These are phyloP conservation scores for Mucor circinelloides DNA, from an alignment of 371 early-diverging fungal species.

Conservation along the genomic window DNA sequence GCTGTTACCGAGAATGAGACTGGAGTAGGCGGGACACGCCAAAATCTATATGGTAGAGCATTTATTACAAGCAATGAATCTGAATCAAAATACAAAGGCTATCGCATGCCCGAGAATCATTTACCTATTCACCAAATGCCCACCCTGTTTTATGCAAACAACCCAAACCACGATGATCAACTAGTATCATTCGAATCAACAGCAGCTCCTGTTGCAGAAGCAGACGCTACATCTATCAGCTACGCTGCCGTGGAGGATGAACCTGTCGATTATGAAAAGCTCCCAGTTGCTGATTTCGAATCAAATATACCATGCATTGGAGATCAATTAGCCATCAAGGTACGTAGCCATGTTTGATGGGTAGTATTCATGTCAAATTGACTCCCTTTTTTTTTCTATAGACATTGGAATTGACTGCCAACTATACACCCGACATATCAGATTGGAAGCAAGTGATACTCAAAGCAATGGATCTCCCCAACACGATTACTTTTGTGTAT, in stretches of 20 bases:
- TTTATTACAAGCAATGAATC: slow-evolving; percentile 20
- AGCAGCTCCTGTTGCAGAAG: background rate
- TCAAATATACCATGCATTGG: slow-evolving; percentile 9
- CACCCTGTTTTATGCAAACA: slow-evolving; percentile 22
- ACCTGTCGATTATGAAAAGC: slow-evolving; percentile 17
- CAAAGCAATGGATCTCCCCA: background rate
- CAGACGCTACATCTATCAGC: too few relatives aligned
- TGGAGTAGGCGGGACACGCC: background rate
- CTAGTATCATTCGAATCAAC: background rate
- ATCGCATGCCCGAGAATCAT: background rate
- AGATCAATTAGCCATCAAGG: slow-evolving; percentile 27
- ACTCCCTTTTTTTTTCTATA: background rate
- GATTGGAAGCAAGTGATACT: slow-evolving; percentile 30
- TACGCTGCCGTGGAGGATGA: too few relatives aligned
- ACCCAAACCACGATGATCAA: background rate
- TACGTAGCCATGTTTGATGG: background rate
- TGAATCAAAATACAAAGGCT: slow-evolving; percentile 1
- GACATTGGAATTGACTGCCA: slow-evolving; percentile 26
- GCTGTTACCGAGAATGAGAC: background rate
- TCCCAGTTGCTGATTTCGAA: slow-evolving; percentile 8
- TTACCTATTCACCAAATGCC: slow-evolving; percentile 22
- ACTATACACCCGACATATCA: slow-evolving; percentile 33
- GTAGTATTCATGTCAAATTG: background rate
- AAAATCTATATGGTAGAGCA: slow-evolving; percentile 20
- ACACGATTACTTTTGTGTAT: slow-evolving; percentile 8